phyloP scores from a whole-genome alignment of 495 filamentous ascomycete genomes.

The Lophiotrema nucula region DNA sequence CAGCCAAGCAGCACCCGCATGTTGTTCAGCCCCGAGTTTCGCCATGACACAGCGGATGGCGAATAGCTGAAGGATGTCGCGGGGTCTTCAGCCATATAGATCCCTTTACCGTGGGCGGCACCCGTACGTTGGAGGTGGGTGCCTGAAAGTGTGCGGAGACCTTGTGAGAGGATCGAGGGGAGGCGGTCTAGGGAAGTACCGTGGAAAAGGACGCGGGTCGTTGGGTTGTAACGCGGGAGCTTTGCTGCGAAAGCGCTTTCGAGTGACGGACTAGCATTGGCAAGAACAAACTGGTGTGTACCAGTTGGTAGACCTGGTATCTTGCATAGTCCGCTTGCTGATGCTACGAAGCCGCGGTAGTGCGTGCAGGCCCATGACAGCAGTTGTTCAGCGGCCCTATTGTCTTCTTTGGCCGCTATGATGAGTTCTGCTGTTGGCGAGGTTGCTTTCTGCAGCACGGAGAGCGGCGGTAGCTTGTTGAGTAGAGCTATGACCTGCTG shows the following conservation, averaged over 20 bases:
- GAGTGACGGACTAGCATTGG: slow-evolving; percentile 33
- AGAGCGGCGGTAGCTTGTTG: slow-evolving; percentile 27
- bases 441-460: neutral
- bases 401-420: neutral
- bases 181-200: slow-evolving; percentile 39
- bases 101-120: slow-evolving; percentile 37
- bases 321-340: slow-evolving; percentile 28
- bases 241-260: slow-evolving; percentile 32
- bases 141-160: slow-evolving; percentile 31
- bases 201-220: slow-evolving; percentile 38
- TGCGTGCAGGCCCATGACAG: slow-evolving; percentile 36
- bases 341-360: slow-evolving; percentile 38
- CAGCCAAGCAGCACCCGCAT: slow-evolving; percentile 37
- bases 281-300: slow-evolving; percentile 40
- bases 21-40: slow-evolving; percentile 25
- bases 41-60: slow-evolving; percentile 24
- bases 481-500: slow-evolving; percentile 19
- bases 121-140: slow-evolving; percentile 37
- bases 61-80: slow-evolving; percentile 31
- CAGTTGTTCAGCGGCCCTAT: slow-evolving; percentile 22
- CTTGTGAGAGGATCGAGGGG: slow-evolving; percentile 37
- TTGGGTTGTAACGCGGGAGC: neutral
- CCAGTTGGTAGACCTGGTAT: slow-evolving; percentile 36
- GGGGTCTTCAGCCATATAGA: slow-evolving; percentile 41
- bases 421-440: neutral